These are phyloP conservation scores for Alternaria gansuensis DNA, from an alignment of 2,329 filamentous ascomycete species.

Conservation along the genomic window DNA sequence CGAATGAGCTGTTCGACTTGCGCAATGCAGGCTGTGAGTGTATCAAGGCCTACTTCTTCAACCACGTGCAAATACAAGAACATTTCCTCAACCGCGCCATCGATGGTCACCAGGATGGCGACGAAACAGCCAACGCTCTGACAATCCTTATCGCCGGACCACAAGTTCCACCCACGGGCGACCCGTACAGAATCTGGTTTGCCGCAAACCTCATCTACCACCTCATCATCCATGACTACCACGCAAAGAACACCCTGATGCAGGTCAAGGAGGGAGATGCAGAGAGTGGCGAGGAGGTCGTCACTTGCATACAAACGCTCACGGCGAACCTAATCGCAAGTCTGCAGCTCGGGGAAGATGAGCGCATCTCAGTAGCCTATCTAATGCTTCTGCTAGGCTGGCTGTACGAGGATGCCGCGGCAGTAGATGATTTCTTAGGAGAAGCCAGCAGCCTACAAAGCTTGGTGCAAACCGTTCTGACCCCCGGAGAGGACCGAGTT, in stretches of 20 bases:
- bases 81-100: constrained; percentile 92
- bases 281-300: constrained; percentile 88
- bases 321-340: constrained; percentile 85
- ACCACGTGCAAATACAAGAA: constrained; percentile 79
- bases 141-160: constrained; percentile 78
- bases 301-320: constrained; percentile 90
- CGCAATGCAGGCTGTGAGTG: constrained; percentile 88
- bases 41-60: constrained; percentile 89
- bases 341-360: constrained; percentile 78
- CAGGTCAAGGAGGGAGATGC: constrained; percentile 88
- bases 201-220: constrained; percentile 88
- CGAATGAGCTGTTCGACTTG: constrained; percentile 76
- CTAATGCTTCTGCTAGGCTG: constrained; percentile 88
- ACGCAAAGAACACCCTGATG: constrained; percentile 82
- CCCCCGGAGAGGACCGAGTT: constrained; percentile 63
- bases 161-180: constrained; percentile 68
- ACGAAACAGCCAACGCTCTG: constrained; percentile 88
- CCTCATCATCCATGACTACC: constrained; percentile 78
- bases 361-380: constrained; percentile 82
- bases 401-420: constrained; percentile 91
- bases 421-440: constrained; percentile 89
- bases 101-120: constrained; percentile 80
- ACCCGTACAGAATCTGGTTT: constrained; percentile 91
- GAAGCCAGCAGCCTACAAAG: constrained; percentile 94
- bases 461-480: constrained; percentile 75